Conservation (phyloP, 768 basidiomycete species). For the Pulveroboletus sp. region DNA sequence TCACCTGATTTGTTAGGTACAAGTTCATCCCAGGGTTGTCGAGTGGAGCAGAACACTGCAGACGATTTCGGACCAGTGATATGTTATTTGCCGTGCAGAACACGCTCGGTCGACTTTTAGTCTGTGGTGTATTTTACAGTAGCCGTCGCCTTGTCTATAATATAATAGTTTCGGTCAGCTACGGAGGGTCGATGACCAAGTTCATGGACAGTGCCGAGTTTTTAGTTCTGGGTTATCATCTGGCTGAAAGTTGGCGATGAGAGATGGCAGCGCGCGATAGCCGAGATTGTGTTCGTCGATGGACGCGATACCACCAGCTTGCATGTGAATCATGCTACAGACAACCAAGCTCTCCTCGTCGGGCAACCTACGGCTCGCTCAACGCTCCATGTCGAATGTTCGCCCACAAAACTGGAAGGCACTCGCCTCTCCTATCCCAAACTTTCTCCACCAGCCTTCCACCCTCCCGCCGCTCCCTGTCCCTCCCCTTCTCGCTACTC, state of each 20-base stretch:
- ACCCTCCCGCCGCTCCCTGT: slow-evolving; percentile 71
- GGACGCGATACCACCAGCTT: not conserved
- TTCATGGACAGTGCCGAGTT: not conserved
- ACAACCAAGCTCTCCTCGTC: not conserved
- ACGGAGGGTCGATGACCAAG: not conserved
- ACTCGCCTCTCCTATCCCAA: slow-evolving; percentile 57
- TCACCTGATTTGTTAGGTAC: slow-evolving; percentile 42
- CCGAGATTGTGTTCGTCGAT: no score
- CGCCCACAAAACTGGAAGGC: slow-evolving; percentile 67
- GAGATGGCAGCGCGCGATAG: no score
- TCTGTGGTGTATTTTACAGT: not conserved
- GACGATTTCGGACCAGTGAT: slow-evolving; percentile 33
- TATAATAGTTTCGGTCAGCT: not conserved
- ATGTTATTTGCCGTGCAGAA: not conserved
- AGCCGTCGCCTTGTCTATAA: not conserved
- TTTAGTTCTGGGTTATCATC: no score
- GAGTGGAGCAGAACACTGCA: slow-evolving; percentile 69
- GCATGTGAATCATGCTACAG: slow-evolving; percentile 12
- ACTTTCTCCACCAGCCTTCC: slow-evolving; percentile 59
- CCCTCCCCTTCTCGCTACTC: slow-evolving; percentile 58
- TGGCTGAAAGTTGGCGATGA: no score
- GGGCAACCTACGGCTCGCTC: not conserved
- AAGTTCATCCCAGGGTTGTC: slow-evolving; percentile 67
- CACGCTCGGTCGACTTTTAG: not conserved
- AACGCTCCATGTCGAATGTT: slow-evolving; percentile 15